These are phyloP conservation scores for Ascochyta koolunga DNA, from an alignment of 2,329 filamentous ascomycete species.

Conservation along the genomic window DNA sequence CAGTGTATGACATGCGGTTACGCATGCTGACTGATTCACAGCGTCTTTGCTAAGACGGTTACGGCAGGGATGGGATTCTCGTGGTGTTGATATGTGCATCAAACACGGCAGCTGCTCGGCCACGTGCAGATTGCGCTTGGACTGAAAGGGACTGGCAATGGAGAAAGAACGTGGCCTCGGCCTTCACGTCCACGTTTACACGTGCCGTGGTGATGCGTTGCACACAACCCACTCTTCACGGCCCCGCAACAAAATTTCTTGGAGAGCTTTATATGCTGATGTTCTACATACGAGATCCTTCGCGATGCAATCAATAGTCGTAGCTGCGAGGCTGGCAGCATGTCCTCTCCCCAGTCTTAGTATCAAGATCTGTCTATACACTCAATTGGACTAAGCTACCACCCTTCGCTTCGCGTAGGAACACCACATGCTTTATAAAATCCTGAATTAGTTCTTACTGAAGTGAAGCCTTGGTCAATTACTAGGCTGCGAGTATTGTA, in stretches of 20 bases:
- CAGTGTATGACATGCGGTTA: background rate
- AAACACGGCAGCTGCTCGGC: slow-evolving; percentile 12
- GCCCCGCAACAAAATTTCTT: background rate
- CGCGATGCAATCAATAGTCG: no score
- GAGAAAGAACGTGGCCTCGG: background rate
- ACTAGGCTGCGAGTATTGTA: no score
- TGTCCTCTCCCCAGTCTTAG: no score
- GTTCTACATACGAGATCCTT: no score
- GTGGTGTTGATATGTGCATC: slow-evolving; percentile 1
- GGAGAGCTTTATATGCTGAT: no score
- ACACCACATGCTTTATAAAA: no score
- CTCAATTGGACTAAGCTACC: no score
- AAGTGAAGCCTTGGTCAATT: no score
- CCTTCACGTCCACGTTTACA: background rate
- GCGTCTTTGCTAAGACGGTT: background rate
- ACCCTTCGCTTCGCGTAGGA: no score
- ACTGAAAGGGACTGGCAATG: background rate
- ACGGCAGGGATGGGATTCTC: background rate
- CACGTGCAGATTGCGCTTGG: slow-evolving; percentile 1
- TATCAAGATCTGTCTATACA: no score
- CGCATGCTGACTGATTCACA: background rate
- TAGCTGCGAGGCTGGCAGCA: no score
- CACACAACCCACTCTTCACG: background rate
- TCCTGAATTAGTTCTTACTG: no score
- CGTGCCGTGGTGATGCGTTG: background rate